A percentile compares a stretch with the other conserved stretches of the same genome.
phyloP scores from a whole-genome alignment of 768 basidiomycete genomes.

The Roridomyces roridus region DNA sequence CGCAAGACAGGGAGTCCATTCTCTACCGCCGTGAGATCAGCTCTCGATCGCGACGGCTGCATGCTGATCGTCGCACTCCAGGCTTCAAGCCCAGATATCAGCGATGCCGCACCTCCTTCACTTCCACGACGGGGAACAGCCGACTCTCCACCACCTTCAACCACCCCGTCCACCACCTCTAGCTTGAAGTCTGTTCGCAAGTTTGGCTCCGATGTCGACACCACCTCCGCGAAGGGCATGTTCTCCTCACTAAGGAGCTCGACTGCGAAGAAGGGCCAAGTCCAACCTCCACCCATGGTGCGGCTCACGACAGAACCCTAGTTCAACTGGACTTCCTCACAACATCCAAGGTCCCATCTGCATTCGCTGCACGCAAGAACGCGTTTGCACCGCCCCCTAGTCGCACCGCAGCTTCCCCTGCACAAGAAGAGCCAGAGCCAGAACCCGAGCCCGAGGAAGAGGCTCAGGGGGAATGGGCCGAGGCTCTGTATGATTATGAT shows the following conservation, averaged over 20 bases:
- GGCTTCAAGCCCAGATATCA: constrained; percentile 47
- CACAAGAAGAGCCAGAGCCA: constrained; percentile 40
- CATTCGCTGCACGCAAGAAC: constrained; percentile 51
- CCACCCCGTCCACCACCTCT: constrained; percentile 31
- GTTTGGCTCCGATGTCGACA: constrained; percentile 63
- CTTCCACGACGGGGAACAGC: constrained; percentile 25
- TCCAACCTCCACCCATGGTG: no score
- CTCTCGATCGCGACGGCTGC: neutral
- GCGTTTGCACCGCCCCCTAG: constrained; percentile 59
- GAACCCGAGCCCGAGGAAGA: constrained; percentile 43
- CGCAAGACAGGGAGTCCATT: constrained; percentile 15
- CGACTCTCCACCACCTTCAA: constrained; percentile 28
- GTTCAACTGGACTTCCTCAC: no score
- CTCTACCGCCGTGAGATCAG: constrained; percentile 8
- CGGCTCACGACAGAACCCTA: no score
- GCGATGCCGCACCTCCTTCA: constrained; percentile 39
- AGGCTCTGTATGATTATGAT: constrained; percentile 77
- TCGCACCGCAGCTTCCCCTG: constrained; percentile 32
- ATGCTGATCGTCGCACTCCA: constrained; percentile 16
- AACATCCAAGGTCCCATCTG: constrained; percentile 40
- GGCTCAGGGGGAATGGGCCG: constrained; percentile 72
- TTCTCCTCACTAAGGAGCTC: constrained; percentile 53
- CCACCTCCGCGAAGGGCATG: constrained; percentile 54
- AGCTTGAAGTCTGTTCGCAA: constrained; percentile 38
- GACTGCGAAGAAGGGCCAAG: constrained; percentile 34